phyloP scores from a whole-genome alignment of 257 asterid species.

The Plectranthus barbatus region DNA sequence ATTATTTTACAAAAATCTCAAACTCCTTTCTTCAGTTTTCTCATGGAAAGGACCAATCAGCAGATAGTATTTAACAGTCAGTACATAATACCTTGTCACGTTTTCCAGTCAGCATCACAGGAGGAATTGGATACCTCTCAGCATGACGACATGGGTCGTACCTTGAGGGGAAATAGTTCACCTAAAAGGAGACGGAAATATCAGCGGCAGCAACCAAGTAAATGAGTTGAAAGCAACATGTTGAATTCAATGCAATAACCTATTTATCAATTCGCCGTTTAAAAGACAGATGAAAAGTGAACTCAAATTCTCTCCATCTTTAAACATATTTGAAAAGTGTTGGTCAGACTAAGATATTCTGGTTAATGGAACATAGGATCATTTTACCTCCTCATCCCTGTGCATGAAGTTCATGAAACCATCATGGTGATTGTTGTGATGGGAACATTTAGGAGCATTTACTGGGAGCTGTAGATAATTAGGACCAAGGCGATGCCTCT shows the following conservation, averaged over 20 bases:
- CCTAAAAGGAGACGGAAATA: constrained; percentile 23
- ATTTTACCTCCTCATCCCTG: constrained; percentile 67
- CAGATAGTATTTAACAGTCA: constrained; percentile 4
- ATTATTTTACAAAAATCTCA: neutral
- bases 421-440: constrained; percentile 69
- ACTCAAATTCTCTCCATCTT: neutral
- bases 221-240: neutral
- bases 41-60: neutral
- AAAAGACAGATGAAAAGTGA: neutral
- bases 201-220: neutral
- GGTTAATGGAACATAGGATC: neutral
- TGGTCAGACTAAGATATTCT: neutral
- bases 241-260: neutral
- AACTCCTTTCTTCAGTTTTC: neutral
- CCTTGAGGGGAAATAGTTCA: constrained; percentile 77
- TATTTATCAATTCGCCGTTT: neutral
- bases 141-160: constrained; percentile 57
- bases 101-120: constrained; percentile 40
- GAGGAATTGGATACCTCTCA: constrained; percentile 52
- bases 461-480: constrained; percentile 67
- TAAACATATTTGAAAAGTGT: neutral
- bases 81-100: constrained; percentile 46
- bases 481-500: constrained; percentile 86
- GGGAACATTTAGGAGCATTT: constrained; percentile 60
- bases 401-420: constrained; percentile 77